Conservation (phyloP, 2,329 filamentous ascomycete species). For the Beauveria varroae region DNA sequence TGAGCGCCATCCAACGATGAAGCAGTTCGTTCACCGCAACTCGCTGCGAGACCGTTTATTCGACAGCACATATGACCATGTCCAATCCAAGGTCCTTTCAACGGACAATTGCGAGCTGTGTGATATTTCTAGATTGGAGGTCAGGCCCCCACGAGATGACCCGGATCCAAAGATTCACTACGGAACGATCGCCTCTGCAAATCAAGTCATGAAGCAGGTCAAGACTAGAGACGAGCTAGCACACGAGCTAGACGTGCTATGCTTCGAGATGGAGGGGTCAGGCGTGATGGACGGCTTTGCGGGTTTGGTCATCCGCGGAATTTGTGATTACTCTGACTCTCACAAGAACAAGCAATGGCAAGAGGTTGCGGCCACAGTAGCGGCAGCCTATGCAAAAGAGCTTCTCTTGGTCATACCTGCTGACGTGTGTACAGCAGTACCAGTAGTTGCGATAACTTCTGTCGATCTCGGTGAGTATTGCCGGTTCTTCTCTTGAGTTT, state of each 20-base stretch:
- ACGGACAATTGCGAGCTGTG: not conserved
- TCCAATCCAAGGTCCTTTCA: not conserved
- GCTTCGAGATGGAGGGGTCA: slow-evolving; percentile 22
- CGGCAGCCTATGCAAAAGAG: slow-evolving; percentile 18
- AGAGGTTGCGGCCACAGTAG: slow-evolving; percentile 16
- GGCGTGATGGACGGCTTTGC: slow-evolving; percentile 19
- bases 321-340: slow-evolving; percentile 25
- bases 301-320: slow-evolving; percentile 28
- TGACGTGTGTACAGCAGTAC: too few species aligned
- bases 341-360: slow-evolving; percentile 22
- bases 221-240: slow-evolving; percentile 8
- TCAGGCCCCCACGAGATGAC: not conserved
- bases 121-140: not conserved
- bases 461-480: not conserved
- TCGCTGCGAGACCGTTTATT: not conserved
- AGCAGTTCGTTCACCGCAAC: not conserved
- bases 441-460: not conserved
- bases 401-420: not conserved
- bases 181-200: slow-evolving; percentile 19
- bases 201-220: slow-evolving; percentile 15
- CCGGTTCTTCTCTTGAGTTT: too few species aligned
- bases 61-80: not conserved
- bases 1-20: not conserved
- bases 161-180: slow-evolving; percentile 15
- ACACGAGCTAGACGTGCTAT: slow-evolving; percentile 11